Evolutionary conservation across 2,329 filamentous ascomycete species (phyloP), one percentile per base, ranked within the genome.

Genomic region (Coniochaeta sp.): DNA sequence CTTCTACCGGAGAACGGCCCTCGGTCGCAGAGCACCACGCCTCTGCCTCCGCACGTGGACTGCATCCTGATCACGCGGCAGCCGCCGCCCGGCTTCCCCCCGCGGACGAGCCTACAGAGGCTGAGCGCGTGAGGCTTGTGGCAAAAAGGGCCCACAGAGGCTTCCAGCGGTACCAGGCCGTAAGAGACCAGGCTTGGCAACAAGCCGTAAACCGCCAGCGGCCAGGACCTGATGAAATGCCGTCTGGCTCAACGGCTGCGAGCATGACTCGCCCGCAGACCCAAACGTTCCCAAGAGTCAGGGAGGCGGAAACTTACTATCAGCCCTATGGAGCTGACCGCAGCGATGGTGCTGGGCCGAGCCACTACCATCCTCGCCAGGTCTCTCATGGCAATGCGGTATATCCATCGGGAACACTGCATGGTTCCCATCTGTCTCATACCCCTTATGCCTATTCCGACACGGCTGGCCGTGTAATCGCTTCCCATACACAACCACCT

Each of bases 81-180:
- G 31, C 26, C 28, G 47, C 38, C 16, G 49, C 30, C 28, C 30
- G 28, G 28, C 22, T 14, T n/a, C 49, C 14, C 45, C 20, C 18
- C 22, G 24, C 27, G n/a, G 42, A n/a, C n/a, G 26, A 45, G 35
- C 28, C 24, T 32, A n/a, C 31, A 38, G 48, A 42, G 20, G 20
- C 38, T 24, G 38, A 31, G 26, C 45, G 26, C 12, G 45, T 22
- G 38, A 65, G 65, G 49, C 61, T 63, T 40, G 52, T 47, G 10
- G 52, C 57, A 32, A 68, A 65, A 55, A 72, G 64, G 55, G 64
- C 66, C 26, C 71, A 73, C 46, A 66, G 72, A 30, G 74, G 73
- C 2, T 77, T 77, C 53, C 70, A 71, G 56, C 65, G 74, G 55
- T 77, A 77, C 50, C 66, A 71, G 54, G 73, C 64, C 9, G 62